Base-by-base conservation (phyloP, 495 filamentous ascomycete genomes). In the Diplogelasinospora grovesii region DNA sequence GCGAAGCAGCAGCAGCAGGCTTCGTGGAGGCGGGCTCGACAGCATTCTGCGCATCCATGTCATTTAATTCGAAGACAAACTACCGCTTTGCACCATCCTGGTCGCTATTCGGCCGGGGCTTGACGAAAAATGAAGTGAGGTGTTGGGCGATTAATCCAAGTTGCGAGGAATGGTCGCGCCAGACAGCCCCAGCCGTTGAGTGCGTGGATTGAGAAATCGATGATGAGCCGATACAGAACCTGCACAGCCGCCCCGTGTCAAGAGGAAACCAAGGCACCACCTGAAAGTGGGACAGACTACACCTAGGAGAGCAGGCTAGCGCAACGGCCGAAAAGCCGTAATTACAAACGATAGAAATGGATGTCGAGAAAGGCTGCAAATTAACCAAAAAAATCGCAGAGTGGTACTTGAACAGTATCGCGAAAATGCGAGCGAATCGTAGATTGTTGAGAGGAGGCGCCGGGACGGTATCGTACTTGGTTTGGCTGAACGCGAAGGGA, bases 41-140 rank as follows among this genome's bases (percentile, higher is more conserved):
- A 70, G 67, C 69, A 73, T 73, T 73, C 63, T 71, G 69, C 69
- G 69, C 68, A 71, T 73, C 69, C 69, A 73, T 73, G 63, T 68
- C 68, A 73, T 70, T 69, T 68, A 69, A 67, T 70, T 70, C 55
- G 52, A 60, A 58, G 50, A 64, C 51, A 56, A 52, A 54, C 53
- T 36, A 52, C 64, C 62, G 66, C 61, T 64, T 56, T 70, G 56
- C 69, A 73, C 61, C 69, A 73, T 73, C 61, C 64, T 73, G 69
- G 65, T 65, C 60, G 61, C 63, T 63, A 54, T 58, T 58, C 44
- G 59, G 54, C 44, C 56, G 56, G 50, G 48, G 36, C 14, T 41
- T 50, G 31, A 41, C 24, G 36, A 33, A 9, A 38, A 14, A 31
- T 30, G 39, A 13, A 35, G 45, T 25, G 27, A 24, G n/a, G 15